Percentiles rank a stretch among this genome's conserved stretches.
Conservation (phyloP, 441 rosid species). For the Lepidium campestre region DNA sequence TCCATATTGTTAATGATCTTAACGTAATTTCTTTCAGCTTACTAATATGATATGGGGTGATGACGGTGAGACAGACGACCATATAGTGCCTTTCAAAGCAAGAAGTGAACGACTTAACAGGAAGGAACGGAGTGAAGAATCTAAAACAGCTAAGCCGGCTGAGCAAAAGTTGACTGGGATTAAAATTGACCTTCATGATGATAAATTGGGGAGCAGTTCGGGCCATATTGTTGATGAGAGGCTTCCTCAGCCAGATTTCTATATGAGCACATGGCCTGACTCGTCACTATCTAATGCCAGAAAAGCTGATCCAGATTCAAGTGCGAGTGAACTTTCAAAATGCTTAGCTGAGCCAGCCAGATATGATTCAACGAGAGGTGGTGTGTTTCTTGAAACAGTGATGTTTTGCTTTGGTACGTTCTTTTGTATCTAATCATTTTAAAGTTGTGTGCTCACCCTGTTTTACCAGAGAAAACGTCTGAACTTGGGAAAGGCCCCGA, state of each 20-base stretch:
- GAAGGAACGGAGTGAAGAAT: conserved; percentile 50
- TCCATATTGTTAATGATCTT: background rate
- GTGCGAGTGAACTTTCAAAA: conserved; percentile 43
- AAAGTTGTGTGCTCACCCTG: conserved; percentile 26
- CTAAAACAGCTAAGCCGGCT: conserved; percentile 32
- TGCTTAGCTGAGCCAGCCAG: conserved; percentile 42
- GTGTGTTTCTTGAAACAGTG: conserved; percentile 36
- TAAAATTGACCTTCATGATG: conserved; percentile 36
- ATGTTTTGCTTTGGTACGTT: conserved; percentile 27
- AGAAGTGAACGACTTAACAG: conserved; percentile 40
- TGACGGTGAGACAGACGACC: conserved; percentile 63
- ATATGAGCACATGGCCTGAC: conserved; percentile 52
- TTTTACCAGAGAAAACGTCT: conserved; percentile 43
- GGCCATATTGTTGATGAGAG: conserved; percentile 36
- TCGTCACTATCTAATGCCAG: conserved; percentile 42
- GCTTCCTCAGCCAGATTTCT: conserved; percentile 39
- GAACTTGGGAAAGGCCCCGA: conserved; percentile 50
- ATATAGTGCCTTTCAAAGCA: conserved; percentile 69
- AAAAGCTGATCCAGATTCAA: conserved; percentile 42
- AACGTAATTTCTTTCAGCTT: conserved; percentile 51
- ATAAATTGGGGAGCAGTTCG: conserved; percentile 44
- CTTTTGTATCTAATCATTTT: conserved; percentile 18
- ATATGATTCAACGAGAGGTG: conserved; percentile 41
- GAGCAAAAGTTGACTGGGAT: conserved; percentile 36
- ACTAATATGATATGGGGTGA: conserved; percentile 85